These are phyloP conservation scores for Pythium phragmiticola DNA, from an alignment of 352 stramenopile species.

Conservation along the genomic window DNA sequence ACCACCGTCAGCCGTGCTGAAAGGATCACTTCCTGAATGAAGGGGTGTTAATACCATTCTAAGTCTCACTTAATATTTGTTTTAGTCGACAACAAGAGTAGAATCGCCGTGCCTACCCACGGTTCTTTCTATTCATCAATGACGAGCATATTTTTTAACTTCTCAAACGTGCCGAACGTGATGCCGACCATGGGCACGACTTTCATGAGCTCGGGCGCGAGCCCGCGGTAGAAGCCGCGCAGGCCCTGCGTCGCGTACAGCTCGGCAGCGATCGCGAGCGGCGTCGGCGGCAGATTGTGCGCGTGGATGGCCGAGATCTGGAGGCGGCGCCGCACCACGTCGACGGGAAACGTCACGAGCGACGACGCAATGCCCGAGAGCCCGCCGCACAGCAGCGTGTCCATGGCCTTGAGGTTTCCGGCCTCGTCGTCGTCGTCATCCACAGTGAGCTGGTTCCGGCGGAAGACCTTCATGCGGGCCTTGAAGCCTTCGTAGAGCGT, in stretches of 20 bases:
- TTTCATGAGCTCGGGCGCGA: slow-evolving; percentile 96
- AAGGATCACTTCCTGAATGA: too few species aligned
- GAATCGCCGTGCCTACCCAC: too few species aligned
- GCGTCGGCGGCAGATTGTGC: slow-evolving; percentile 70
- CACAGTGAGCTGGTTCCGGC: slow-evolving; percentile 34
- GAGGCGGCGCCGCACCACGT: slow-evolving; percentile 92
- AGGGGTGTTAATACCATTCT: too few species aligned
- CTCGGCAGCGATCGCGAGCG: slow-evolving; percentile 69
- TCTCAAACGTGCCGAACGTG: slow-evolving; percentile 96
- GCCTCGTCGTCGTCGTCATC: slow-evolving; percentile 25
- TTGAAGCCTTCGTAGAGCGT: slow-evolving; percentile 95
- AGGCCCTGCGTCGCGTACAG: slow-evolving; percentile 70
- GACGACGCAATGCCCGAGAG: slow-evolving; percentile 90
- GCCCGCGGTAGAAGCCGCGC: slow-evolving; percentile 82
- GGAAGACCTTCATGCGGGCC: slow-evolving; percentile 83
- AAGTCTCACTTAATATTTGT: too few species aligned
- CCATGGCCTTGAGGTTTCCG: slow-evolving; percentile 48
- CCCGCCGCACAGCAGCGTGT: slow-evolving; percentile 92
- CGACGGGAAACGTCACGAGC: slow-evolving; percentile 94
- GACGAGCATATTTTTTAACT: slow-evolving; percentile 89
- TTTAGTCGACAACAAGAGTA: too few species aligned
- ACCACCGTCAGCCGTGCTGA: too few species aligned
- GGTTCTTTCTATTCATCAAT: slow-evolving; percentile 62
- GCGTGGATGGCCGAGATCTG: slow-evolving; percentile 93
- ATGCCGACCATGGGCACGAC: slow-evolving; percentile 97